A percentile compares a stretch with the other conserved stretches of the same genome.
These are phyloP conservation scores for Alternaria ethzedia DNA, from an alignment of 2,329 filamentous ascomycete genomes.

Conservation along the genomic window DNA sequence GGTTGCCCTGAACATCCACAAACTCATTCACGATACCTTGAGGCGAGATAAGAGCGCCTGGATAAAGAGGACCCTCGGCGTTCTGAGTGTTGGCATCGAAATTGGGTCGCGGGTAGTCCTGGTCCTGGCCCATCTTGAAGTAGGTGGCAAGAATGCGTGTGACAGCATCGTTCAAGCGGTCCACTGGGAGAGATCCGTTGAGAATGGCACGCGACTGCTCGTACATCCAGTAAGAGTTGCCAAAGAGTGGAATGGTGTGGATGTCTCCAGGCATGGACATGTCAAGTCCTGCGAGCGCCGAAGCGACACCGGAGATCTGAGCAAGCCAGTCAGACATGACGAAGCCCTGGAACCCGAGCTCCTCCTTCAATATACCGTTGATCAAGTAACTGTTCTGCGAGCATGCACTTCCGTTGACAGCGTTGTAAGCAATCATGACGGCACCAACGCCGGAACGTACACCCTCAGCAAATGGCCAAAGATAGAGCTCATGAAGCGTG, in stretches of 20 bases:
- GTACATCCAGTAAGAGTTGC: slow-evolving; percentile 69
- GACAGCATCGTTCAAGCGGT: slow-evolving; percentile 85
- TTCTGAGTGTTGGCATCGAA: slow-evolving; percentile 46
- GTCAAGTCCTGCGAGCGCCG: slow-evolving; percentile 82
- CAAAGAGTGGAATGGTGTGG: slow-evolving; percentile 52
- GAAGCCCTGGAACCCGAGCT: slow-evolving; percentile 77
- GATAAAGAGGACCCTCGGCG: slow-evolving; percentile 44
- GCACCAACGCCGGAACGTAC: slow-evolving; percentile 77
- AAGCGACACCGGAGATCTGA: slow-evolving; percentile 79
- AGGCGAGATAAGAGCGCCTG: slow-evolving; percentile 60
- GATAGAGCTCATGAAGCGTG: slow-evolving; percentile 78
- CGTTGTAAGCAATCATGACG: slow-evolving; percentile 81
- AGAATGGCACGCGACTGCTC: slow-evolving; percentile 77
- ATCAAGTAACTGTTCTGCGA: slow-evolving; percentile 78
- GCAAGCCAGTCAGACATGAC: slow-evolving; percentile 86
- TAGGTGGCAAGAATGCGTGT: slow-evolving; percentile 85
- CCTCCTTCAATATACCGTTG: slow-evolving; percentile 84
- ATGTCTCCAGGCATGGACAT: slow-evolving; percentile 79
- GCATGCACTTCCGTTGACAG: slow-evolving; percentile 63
- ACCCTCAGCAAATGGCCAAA: slow-evolving; percentile 85
- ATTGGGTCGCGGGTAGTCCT: slow-evolving; percentile 52
- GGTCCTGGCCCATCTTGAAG: slow-evolving; percentile 65
- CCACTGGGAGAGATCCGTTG: slow-evolving; percentile 82
- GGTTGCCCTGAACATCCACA: slow-evolving; percentile 64
- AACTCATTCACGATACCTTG: slow-evolving; percentile 72